Evolutionary conservation across 495 filamentous ascomycete species (phyloP).

Genomic region (Sordaria brevicollis): DNA sequence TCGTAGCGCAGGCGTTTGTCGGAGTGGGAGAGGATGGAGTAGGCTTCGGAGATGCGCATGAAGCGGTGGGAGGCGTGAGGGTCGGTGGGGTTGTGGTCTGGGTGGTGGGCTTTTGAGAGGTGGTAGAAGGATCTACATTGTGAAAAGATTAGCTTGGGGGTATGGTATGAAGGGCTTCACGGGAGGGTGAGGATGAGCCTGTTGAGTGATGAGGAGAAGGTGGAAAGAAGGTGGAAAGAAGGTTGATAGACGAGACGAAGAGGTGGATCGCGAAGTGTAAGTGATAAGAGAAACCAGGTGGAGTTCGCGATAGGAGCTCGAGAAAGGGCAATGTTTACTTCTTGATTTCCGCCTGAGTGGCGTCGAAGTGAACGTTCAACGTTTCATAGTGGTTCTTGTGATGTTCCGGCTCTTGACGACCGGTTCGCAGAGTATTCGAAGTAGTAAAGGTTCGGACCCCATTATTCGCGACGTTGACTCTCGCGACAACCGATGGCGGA

Average conservation of each 20-base stretch:
- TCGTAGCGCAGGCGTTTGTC: constrained; percentile 73
- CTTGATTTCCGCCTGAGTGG: constrained; percentile 71
- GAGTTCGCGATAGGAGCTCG: not conserved
- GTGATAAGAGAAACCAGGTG: not conserved
- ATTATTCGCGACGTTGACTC: not conserved
- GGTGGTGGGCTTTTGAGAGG: constrained; percentile 88
- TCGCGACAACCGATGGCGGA: not conserved
- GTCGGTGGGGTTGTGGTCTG: constrained; percentile 77
- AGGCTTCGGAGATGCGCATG: constrained; percentile 77
- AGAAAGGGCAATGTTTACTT: constrained; percentile 41
- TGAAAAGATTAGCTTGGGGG: too few relatives aligned
- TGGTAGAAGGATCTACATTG: constrained; percentile 84
- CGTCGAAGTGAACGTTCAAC: constrained; percentile 59
- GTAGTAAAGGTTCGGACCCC: not conserved
- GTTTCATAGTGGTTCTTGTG: constrained; percentile 65
- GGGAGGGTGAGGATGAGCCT: constrained; percentile 1
- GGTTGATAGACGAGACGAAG: not conserved
- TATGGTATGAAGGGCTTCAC: not conserved
- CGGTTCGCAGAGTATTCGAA: not conserved
- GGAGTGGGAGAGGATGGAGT: constrained; percentile 61
- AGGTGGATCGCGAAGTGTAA: not conserved
- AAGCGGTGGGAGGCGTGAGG: constrained; percentile 66
- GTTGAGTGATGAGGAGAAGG: constrained; percentile 1
- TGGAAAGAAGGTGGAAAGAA: not conserved
- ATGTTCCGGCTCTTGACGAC: constrained; percentile 2